These are phyloP conservation scores for Cutaneotrichosporon sp. DNA, from an alignment of 1,284 basidiomycete species.

Conservation along the genomic window DNA sequence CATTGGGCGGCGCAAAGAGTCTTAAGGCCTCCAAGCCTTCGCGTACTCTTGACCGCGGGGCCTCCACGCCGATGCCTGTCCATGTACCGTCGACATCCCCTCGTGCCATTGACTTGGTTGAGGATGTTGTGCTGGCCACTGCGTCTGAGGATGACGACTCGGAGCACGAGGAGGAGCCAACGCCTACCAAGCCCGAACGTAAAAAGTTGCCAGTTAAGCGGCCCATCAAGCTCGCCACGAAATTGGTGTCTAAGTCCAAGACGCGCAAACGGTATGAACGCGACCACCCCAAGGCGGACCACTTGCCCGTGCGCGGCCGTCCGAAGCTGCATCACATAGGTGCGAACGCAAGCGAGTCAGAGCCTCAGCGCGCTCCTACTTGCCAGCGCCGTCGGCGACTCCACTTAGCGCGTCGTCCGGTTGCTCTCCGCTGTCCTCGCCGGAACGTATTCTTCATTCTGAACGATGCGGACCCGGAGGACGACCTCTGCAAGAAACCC, in stretches of 20 bases:
- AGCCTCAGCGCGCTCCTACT: slow-evolving; percentile 5
- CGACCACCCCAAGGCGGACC: background rate
- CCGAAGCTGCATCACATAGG: background rate
- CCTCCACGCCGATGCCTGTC: background rate
- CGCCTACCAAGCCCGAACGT: background rate
- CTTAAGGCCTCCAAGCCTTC: background rate
- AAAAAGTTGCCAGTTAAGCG: background rate
- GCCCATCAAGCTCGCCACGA: background rate
- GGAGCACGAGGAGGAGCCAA: background rate
- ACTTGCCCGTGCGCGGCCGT: background rate
- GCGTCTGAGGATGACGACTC: background rate
- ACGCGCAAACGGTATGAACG: slow-evolving; percentile 7
- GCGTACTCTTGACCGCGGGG: background rate
- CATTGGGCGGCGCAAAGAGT: background rate
- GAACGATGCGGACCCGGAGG: background rate
- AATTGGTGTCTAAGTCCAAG: background rate
- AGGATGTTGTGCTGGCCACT: slow-evolving; percentile 6
- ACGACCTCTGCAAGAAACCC: background rate
- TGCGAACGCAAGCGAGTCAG: background rate
- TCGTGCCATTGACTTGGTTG: background rate
- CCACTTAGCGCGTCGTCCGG: slow-evolving; percentile 3
- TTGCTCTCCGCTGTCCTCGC: background rate
- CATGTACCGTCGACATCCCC: background rate
- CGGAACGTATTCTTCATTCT: background rate
- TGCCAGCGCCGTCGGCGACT: slow-evolving; percentile 5